Evolutionary conservation across 2,329 filamentous ascomycete species (phyloP).

Genomic region (Penicillium sp.): DNA sequence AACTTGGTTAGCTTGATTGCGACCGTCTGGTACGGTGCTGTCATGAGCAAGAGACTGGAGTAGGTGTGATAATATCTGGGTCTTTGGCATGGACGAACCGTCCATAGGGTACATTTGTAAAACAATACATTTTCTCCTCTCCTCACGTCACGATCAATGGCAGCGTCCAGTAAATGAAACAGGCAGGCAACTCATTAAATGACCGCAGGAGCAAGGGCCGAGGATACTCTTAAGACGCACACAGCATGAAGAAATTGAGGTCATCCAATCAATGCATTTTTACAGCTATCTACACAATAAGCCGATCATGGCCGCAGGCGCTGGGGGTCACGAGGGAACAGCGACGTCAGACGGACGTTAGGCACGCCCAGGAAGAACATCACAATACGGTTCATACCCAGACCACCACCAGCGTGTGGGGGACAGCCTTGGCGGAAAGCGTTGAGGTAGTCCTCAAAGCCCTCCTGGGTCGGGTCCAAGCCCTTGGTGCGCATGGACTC

Average conservation of each 20-base stretch:
- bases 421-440: constrained; percentile 66
- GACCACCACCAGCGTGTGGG: constrained; percentile 65
- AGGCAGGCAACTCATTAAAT: not conserved
- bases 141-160: not conserved
- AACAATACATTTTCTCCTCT: not conserved
- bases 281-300: constrained; percentile 18
- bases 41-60: constrained; percentile 64
- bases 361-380: constrained; percentile 67
- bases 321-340: constrained; percentile 66
- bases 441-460: constrained; percentile 65
- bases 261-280: constrained; percentile 16
- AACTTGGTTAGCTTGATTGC: constrained; percentile 73
- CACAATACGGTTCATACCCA: constrained; percentile 67
- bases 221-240: not conserved
- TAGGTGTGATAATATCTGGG: constrained; percentile 1
- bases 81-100: not conserved
- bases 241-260: not conserved
- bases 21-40: constrained; percentile 75
- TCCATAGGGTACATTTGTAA: not conserved
- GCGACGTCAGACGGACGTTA: constrained; percentile 62
- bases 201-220: not conserved
- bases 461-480: constrained; percentile 59
- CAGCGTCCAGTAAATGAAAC: not conserved
- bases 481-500: constrained; percentile 61
- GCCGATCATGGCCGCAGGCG: constrained; percentile 45